phyloP scores from a whole-genome alignment of 2,329 filamentous ascomycete species.

The Colletotrichum tamarilloi region DNA sequence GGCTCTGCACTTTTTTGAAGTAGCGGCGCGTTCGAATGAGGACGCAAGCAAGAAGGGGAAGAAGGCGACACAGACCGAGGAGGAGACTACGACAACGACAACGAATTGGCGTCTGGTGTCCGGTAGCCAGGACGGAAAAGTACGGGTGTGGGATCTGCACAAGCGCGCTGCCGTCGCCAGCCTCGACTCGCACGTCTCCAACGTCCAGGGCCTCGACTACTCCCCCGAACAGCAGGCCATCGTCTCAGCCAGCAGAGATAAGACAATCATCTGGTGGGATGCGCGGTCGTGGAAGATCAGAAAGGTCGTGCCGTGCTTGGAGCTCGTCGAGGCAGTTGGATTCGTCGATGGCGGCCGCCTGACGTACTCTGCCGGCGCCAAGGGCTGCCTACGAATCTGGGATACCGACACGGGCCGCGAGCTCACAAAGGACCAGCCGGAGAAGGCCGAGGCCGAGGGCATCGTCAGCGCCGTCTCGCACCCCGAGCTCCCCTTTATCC shows the following conservation, averaged over 20 bases:
- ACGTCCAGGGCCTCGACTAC: slow-evolving; percentile 89
- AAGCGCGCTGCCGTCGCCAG: slow-evolving; percentile 82
- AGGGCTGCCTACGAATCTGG: slow-evolving; percentile 87
- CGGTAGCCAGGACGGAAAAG: slow-evolving; percentile 92
- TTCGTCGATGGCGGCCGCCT: slow-evolving; percentile 79
- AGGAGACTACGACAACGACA: slow-evolving; percentile 52
- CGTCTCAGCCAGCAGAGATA: slow-evolving; percentile 89
- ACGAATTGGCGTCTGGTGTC: slow-evolving; percentile 83
- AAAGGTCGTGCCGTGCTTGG: slow-evolving; percentile 84
- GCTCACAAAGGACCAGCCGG: slow-evolving; percentile 77
- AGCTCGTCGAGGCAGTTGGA: slow-evolving; percentile 85
- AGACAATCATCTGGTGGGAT: slow-evolving; percentile 95
- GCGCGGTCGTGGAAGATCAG: slow-evolving; percentile 84
- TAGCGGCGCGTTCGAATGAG: slow-evolving; percentile 59
- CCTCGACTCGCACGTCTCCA: slow-evolving; percentile 92
- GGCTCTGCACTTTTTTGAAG: slow-evolving; percentile 90
- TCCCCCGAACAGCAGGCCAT: slow-evolving; percentile 79
- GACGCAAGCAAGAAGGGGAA: slow-evolving; percentile 56
- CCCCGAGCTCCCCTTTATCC: slow-evolving; percentile 73
- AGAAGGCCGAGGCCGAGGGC: slow-evolving; percentile 69
- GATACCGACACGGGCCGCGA: slow-evolving; percentile 81
- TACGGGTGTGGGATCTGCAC: slow-evolving; percentile 91
- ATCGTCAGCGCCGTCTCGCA: slow-evolving; percentile 80
- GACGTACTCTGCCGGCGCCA: slow-evolving; percentile 87
- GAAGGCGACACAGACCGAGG: slow-evolving; percentile 55